Evolutionary conservation across 1,139 yeast species (phyloP), one percentile per base, ranked within the genome.

Genomic region (Candida tropicalis): DNA sequence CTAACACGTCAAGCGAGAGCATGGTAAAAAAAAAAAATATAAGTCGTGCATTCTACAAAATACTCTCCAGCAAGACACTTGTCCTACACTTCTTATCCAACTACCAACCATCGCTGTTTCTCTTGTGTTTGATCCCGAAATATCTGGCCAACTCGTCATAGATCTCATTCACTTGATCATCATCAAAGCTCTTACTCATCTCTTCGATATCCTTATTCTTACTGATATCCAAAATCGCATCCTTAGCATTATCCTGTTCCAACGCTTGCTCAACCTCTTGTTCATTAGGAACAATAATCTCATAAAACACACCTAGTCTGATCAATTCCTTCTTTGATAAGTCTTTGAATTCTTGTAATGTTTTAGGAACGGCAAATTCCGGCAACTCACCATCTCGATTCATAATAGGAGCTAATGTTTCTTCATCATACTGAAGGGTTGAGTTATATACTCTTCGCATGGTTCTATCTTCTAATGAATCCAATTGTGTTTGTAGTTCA

Each of bases 401-500:
- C 7, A 87, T 62, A 45, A 70, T 49, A 0, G 70, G 70, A 17
- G 49, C 43, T 48, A 56, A 9, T 43, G 41, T 13, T 38, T 50
- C 25, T 40, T 35, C 38, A 60, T 48, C 42, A 51, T 60, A 3
- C 69, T 24, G 26, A 13, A 51, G 23, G 15, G 47, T 38, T 9
- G 48, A 28, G 37, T 50, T 59, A 52, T 74, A 70, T 10, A 79
- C 65, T 57, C 95, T 71, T 51, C 81, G 72, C 38, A 82, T 75
- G 11, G 82, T 72, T 50, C 91, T 72, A 45, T 84, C 86, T 56
- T 86, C 95, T 26, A 84, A 63, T 12, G 69, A 67, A 42, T 87
- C 95, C 55, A 91, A 73, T 65, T 91, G 97, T 5, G 87, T 85
- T 63, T 90, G 97, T 46, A 91, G 68, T 61, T 91, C 98, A 5